Conservation (phyloP, 768 basidiomycete species). For the Sarcodon aspratus region DNA sequence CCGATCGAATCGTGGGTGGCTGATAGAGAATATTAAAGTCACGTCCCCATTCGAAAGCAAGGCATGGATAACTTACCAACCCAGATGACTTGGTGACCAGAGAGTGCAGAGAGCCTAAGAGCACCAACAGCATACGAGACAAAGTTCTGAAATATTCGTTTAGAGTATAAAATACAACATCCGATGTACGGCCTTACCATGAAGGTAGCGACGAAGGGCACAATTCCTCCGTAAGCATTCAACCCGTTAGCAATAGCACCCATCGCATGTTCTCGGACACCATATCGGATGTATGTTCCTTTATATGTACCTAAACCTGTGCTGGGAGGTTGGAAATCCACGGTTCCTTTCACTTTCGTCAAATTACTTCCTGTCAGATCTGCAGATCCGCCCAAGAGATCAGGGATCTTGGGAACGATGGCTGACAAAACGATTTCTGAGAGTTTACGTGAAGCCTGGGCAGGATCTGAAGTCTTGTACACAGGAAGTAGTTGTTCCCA, state of each 20-base stretch:
- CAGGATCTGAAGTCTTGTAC: constrained; percentile 75
- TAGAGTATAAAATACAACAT: neutral
- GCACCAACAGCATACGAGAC: constrained; percentile 92
- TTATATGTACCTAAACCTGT: constrained; percentile 76
- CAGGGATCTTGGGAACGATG: constrained; percentile 66
- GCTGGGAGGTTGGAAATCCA: constrained; percentile 87
- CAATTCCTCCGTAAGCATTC: constrained; percentile 80
- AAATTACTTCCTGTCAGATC: constrained; percentile 90
- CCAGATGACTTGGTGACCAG: constrained; percentile 87
- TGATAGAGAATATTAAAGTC: constrained; percentile 13
- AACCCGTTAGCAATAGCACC: constrained; percentile 91
- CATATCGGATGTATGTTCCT: constrained; percentile 90
- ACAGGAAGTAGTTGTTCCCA: constrained; percentile 84
- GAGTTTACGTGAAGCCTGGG: constrained; percentile 85
- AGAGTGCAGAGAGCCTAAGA: constrained; percentile 82
- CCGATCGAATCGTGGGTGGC: constrained; percentile 95
- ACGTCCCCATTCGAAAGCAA: neutral
- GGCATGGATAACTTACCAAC: constrained; percentile 45
- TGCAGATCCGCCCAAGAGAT: constrained; percentile 81
- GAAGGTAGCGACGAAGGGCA: constrained; percentile 91
- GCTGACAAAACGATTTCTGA: constrained; percentile 83
- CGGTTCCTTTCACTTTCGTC: constrained; percentile 73
- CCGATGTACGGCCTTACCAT: constrained; percentile 35
- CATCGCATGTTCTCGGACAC: constrained; percentile 97
- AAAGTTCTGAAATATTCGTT: constrained; percentile 54